Base-by-base conservation (phyloP, 2,329 filamentous ascomycete species). In the Sporothrix humicola region DNA sequence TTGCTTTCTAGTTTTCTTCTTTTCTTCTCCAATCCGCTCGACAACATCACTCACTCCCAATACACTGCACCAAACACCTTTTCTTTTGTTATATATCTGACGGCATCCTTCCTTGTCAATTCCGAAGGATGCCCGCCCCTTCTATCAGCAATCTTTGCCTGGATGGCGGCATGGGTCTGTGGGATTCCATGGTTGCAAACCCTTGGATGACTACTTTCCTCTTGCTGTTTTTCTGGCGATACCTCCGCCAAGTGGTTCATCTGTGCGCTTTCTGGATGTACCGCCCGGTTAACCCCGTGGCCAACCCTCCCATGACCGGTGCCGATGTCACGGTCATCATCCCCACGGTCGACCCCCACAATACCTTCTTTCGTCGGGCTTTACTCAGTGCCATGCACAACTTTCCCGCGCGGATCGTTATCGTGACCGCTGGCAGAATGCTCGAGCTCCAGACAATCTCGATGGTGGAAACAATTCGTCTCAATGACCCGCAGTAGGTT, bases 251-350 rank as follows among this genome's bases (percentile, higher is more conserved):
- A 0, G 54, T 86, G 0, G 81, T 84, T 42, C 82, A 87, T 76
- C 69, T 84, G 1, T 37, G 84, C 0, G 82, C 81, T 0, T 85
- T 82, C 68, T 82, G 79, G 75, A 63, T 79, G 0, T 87, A 87
- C 75, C 77, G 77, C 0, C 81, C 86, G 4, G 76, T 80, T 0
- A 76, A 78, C 0, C 73, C 80, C 0, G 77, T 75, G 0, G 37
- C 20, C 0, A 76, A 79, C 2, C 83, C 85, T 0, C 77, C 69
- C 0, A 82, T 83, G 74, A 77, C 74, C 6, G 76, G 17, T 2
- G 69, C 73, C 1, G 84, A 89, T 52, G 84, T 85, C 69, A 87
- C 86, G 0, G 83, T 88, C 23, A 81, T 89, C 63, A 77, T 89
- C 2, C 86, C 87, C 0, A 89, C 87, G 0, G 80, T 87, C 2